Percentiles rank a stretch among this genome's conserved stretches.
Conservation (phyloP, 1,284 basidiomycete genomes). For the Cryptococcus sp. region DNA sequence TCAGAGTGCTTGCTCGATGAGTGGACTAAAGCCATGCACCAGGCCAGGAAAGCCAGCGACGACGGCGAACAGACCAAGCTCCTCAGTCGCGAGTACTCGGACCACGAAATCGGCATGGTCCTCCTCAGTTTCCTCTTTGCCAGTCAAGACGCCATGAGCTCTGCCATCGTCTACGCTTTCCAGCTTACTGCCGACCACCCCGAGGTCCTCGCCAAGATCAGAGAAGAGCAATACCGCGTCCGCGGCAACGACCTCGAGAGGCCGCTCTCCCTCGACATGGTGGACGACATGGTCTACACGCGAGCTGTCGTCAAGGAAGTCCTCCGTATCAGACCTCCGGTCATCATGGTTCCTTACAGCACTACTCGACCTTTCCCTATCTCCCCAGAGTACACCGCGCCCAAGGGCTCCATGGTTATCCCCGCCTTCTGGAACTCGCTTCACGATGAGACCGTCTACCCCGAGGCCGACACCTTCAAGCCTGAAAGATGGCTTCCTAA, state of each 20-base stretch:
- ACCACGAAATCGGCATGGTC: slow-evolving; percentile 96
- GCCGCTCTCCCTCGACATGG: slow-evolving; percentile 82
- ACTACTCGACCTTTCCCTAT: slow-evolving; percentile 89
- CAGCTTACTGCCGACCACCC: slow-evolving; percentile 94
- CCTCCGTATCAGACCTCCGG: slow-evolving; percentile 84
- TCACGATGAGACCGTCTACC: slow-evolving; percentile 86
- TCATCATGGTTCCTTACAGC: slow-evolving; percentile 95
- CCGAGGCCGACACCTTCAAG: slow-evolving; percentile 76
- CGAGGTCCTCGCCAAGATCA: slow-evolving; percentile 82
- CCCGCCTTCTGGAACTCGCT: slow-evolving; percentile 95
- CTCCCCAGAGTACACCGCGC: slow-evolving; percentile 84
- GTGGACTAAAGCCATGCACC: slow-evolving; percentile 76
- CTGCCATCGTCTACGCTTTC: slow-evolving; percentile 82
- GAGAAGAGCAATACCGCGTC: slow-evolving; percentile 85
- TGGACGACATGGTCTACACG: slow-evolving; percentile 92
- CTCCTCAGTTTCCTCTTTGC: slow-evolving; percentile 96
- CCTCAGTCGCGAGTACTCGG: slow-evolving; percentile 74
- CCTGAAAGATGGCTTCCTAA: slow-evolving; percentile 95
- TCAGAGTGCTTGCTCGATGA: slow-evolving; percentile 89
- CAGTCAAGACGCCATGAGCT: slow-evolving; percentile 97
- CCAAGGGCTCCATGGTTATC: slow-evolving; percentile 89
- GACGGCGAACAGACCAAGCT: slow-evolving; percentile 61
- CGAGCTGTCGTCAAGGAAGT: slow-evolving; percentile 91
- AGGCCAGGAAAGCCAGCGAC: slow-evolving; percentile 61
- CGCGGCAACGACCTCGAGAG: slow-evolving; percentile 76